A percentile compares a stretch with the other conserved stretches of the same genome.
Evolutionary conservation across 345 rosid species (phyloP).

Genomic region (Excoecaria cochinchinensis): DNA sequence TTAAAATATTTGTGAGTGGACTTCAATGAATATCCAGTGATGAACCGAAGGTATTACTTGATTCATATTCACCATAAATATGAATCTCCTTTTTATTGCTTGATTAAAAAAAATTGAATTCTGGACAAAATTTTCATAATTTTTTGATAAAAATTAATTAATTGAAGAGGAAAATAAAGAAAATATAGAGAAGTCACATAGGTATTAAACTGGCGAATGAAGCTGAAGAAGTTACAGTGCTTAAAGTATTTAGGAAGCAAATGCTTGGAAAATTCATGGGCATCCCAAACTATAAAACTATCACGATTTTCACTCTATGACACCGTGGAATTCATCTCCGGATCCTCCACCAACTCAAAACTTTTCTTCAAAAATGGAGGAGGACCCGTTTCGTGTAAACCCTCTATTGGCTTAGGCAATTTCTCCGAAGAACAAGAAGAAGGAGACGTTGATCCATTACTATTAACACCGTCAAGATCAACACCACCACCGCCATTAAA

Average conservation of each 20-base stretch:
- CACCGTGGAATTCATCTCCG: constrained; percentile 20
- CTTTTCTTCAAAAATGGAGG: constrained; percentile 29
- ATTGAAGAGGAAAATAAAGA: too few species aligned
- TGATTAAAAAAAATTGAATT: too few species aligned
- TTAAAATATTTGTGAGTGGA: too few species aligned
- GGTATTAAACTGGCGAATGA: constrained; percentile 37
- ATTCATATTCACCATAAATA: too few species aligned
- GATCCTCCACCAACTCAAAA: constrained; percentile 30
- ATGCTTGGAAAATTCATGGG: constrained; percentile 18
- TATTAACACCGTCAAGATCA: not conserved
- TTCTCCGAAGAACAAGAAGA: too few species aligned
- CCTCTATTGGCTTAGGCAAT: constrained; percentile 73
- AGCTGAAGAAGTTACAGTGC: constrained; percentile 36
- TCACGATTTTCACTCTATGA: constrained; percentile 28
- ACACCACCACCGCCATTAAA: not conserved
- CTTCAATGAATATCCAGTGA: too few species aligned
- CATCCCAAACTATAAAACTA: constrained; percentile 35
- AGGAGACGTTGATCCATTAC: constrained; percentile 31
- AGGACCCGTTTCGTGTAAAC: constrained; percentile 70
- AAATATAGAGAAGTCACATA: too few species aligned
- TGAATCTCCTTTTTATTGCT: too few species aligned
- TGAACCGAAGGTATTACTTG: too few species aligned
- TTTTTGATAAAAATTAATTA: too few species aligned
- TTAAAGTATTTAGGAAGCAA: constrained; percentile 32
- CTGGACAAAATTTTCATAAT: too few species aligned